Base-by-base conservation (phyloP, 208 protist genomes). In the Crithidia acanthocephali region DNA sequence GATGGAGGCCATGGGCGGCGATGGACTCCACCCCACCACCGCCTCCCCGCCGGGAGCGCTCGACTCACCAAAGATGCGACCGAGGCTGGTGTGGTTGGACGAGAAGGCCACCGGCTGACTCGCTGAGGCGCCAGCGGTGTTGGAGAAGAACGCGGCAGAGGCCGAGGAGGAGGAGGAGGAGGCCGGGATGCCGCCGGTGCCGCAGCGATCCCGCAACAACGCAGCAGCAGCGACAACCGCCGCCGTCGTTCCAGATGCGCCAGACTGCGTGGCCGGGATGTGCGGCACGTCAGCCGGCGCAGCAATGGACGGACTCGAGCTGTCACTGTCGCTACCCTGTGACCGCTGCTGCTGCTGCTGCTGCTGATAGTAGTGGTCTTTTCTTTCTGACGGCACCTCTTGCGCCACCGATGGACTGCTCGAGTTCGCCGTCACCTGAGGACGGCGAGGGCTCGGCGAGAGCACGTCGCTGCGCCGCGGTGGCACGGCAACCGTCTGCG, bases 391-490 rank as follows among this genome's bases (percentile, higher is more conserved):
- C 28, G 28, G 15, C 13, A 27, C 20, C 45, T 23, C 16, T 23
- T 37, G 1, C 18, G 18, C 32, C 20, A 22, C 16, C 2, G 0
- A 32, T 6, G 55, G 1, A 13, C 1, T 13, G 5, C 2, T 22
- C 27, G 33, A 8, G n/a, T n/a, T n/a, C 23, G 37, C 28, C 6
- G 63, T 16, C 4, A 66, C 35, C 13, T 11, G 47, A 22, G 72
- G 72, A 16, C 63, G 72, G 10, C 72, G 72, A 3, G 72, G 72
- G 28, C 72, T 76, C 59, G 72, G 72, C 28, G 72, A 76, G 30
- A 33, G 53, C 18, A 35, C 61, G 27, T 28, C 45, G 11, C 20
- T 37, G 1, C 42, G 71, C 18, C 50, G 25, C 27, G 44, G 28
- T 30, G 18, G 6, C 8, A 40, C 23, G 8, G 37, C 37, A 13